Evolutionary conservation across 192 early-diverging fungal genomes (phyloP).

Genomic region (Hyaloraphidium curvatum): DNA sequence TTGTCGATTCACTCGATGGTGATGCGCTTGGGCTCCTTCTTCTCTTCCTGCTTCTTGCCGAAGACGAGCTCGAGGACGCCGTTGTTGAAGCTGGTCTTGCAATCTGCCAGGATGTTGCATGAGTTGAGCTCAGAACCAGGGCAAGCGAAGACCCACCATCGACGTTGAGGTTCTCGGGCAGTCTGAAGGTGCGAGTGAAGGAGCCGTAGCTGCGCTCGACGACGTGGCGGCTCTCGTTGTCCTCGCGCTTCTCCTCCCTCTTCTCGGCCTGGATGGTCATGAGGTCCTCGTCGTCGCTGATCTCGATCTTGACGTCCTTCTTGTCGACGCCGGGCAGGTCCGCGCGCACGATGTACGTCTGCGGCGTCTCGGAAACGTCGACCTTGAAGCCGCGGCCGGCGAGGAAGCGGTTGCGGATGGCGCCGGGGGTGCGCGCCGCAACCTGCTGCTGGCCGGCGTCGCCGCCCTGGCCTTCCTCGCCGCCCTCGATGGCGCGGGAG

Average conservation of each 20-base stretch:
- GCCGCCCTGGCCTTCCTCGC: no score
- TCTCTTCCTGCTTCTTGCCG: constrained; percentile 13
- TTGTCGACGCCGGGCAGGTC: neutral
- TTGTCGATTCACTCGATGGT: constrained; percentile 9
- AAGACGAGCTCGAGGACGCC: constrained; percentile 18
- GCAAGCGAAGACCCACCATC: constrained; percentile 7
- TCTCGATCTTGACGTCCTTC: constrained; percentile 12
- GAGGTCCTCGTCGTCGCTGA: constrained; percentile 11
- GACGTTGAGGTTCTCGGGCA: constrained; percentile 17
- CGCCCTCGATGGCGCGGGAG: no score
- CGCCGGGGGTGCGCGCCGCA: no score
- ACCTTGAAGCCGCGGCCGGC: neutral
- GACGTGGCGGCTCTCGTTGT: constrained; percentile 12
- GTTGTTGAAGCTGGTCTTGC: constrained; percentile 14
- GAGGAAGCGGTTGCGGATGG: no score
- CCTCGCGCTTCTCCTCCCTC: constrained; percentile 12
- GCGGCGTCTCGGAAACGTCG: neutral
- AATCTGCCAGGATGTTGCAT: neutral
- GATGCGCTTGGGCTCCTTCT: constrained; percentile 8
- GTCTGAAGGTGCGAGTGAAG: constrained; percentile 12
- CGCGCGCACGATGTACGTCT: neutral
- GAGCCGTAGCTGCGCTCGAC: constrained; percentile 17
- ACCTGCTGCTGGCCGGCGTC: no score
- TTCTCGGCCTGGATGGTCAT: constrained; percentile 18
- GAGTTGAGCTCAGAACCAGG: neutral